Evolutionary conservation across 225 moss, liverwort and hornwort genomes (phyloP).

Genomic region (Lunularia cruciata): DNA sequence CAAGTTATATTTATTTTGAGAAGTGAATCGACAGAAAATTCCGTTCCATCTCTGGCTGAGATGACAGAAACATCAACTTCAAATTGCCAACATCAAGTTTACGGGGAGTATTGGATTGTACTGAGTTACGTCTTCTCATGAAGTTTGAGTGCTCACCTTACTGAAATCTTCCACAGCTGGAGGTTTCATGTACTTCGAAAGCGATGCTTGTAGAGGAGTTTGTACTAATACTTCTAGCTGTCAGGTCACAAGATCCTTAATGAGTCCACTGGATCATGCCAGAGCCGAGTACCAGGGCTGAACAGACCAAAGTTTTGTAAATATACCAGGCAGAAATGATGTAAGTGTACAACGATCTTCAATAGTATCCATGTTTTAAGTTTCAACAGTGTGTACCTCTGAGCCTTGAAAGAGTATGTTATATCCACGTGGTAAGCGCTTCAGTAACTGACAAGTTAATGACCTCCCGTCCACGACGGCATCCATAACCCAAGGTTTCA

Average conservation of each 20-base stretch:
- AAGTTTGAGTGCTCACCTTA: conserved; percentile 25
- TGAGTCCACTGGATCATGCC: background rate
- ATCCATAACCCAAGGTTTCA: conserved; percentile 39
- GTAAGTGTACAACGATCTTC: background rate
- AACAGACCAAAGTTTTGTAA: too few species aligned
- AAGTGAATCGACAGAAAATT: too few species aligned
- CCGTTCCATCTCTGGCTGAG: too few species aligned
- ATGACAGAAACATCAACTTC: background rate
- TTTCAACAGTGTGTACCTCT: conserved; percentile 42
- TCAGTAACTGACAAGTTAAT: conserved; percentile 38
- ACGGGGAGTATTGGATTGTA: background rate
- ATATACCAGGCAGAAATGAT: background rate
- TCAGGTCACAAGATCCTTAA: background rate
- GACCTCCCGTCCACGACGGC: conserved; percentile 40
- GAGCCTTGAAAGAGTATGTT: conserved; percentile 37
- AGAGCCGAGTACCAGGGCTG: too few species aligned
- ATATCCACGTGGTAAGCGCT: conserved; percentile 43
- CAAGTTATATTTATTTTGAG: too few species aligned
- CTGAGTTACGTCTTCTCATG: too few species aligned
- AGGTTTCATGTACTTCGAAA: conserved; percentile 38
- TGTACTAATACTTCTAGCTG: conserved; percentile 38
- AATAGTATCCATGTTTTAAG: background rate
- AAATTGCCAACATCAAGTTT: background rate
- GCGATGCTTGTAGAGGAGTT: conserved; percentile 38
- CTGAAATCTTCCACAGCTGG: conserved; percentile 32